A percentile compares a stretch with the other conserved stretches of the same genome.
Evolutionary conservation across 2,329 filamentous ascomycete species (phyloP).

Genomic region (Chaetomiaceae sp.): DNA sequence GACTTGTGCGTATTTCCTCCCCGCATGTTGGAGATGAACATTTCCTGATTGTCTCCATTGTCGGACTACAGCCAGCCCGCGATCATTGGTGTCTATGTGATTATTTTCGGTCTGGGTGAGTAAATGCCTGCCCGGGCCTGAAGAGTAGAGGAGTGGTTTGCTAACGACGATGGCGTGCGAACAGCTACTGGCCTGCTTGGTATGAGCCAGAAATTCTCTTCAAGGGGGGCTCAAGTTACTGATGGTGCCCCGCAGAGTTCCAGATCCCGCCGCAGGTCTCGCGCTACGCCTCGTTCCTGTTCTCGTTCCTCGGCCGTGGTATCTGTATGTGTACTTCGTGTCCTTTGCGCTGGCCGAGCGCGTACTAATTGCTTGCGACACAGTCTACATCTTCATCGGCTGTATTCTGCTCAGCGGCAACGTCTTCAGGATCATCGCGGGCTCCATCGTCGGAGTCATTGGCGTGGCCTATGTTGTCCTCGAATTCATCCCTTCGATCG

Average conservation of each 20-base stretch:
- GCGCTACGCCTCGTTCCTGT: slow-evolving; percentile 94
- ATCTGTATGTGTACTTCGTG: slow-evolving; percentile 61
- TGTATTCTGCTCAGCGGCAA: slow-evolving; percentile 68
- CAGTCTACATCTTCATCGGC: slow-evolving; percentile 95
- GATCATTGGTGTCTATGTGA: slow-evolving; percentile 77
- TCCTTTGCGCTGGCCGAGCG: not conserved
- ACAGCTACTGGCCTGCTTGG: slow-evolving; percentile 62
- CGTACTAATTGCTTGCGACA: not conserved
- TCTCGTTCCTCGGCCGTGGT: slow-evolving; percentile 93
- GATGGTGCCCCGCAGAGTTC: slow-evolving; percentile 57
- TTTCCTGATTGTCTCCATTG: not conserved
- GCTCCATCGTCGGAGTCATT: slow-evolving; percentile 67
- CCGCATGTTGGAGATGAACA: not conserved
- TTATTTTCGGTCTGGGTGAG: slow-evolving; percentile 82
- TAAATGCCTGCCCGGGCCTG: not conserved
- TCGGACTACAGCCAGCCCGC: slow-evolving; percentile 15
- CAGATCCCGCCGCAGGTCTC: slow-evolving; percentile 89
- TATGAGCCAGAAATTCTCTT: slow-evolving; percentile 26
- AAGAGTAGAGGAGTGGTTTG: not conserved
- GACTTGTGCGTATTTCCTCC: slow-evolving; percentile 45
- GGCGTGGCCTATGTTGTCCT: slow-evolving; percentile 72
- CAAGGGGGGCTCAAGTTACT: slow-evolving; percentile 1
- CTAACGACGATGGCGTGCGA: not conserved
- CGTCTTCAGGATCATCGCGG: slow-evolving; percentile 66
- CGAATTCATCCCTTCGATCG: slow-evolving; percentile 72